Percentiles rank a stretch among this genome's conserved stretches.
Conservation (phyloP, 2,329 filamentous ascomycete genomes). For the Hymenoscyphus infarciens region DNA sequence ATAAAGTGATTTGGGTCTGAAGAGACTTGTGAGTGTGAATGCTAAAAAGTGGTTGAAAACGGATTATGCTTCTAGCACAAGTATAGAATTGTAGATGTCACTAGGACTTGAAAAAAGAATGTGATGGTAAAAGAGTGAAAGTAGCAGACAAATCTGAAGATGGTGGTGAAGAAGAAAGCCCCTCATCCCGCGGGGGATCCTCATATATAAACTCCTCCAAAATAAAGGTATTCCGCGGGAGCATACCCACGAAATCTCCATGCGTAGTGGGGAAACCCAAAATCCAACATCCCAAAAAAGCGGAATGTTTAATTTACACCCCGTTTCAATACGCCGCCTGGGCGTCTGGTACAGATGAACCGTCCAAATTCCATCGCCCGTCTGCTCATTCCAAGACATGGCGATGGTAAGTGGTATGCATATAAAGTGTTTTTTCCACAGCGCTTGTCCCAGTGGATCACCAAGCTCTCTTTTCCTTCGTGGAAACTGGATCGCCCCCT, state of each 20-base stretch:
- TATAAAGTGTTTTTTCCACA: neutral
- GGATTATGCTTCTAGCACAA: conserved; percentile 3
- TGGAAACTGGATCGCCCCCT: neutral
- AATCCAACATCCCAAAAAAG: neutral
- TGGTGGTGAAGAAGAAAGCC: neutral
- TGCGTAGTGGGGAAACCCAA: neutral
- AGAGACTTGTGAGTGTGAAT: conserved; percentile 1
- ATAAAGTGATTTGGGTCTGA: conserved; percentile 2
- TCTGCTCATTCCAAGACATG: neutral
- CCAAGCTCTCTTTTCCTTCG: neutral
- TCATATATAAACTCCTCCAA: neutral
- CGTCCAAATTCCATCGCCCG: neutral
- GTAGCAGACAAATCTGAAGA: neutral
- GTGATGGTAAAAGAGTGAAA: conserved; percentile 2
- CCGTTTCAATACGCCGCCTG: neutral
- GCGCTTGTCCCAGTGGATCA: neutral
- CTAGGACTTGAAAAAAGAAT: conserved; percentile 4
- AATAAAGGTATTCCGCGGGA: neutral
- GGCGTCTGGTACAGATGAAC: neutral
- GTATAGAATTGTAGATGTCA: conserved; percentile 2
- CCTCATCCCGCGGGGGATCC: neutral
- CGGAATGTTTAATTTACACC: neutral
- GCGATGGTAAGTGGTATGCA: neutral
- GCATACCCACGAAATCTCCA: neutral
- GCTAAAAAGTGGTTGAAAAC: neutral